A percentile compares a stretch with the other conserved stretches of the same genome.
Evolutionary conservation across 257 asterid species (phyloP).

Genomic region (Linaria vulgaris): DNA sequence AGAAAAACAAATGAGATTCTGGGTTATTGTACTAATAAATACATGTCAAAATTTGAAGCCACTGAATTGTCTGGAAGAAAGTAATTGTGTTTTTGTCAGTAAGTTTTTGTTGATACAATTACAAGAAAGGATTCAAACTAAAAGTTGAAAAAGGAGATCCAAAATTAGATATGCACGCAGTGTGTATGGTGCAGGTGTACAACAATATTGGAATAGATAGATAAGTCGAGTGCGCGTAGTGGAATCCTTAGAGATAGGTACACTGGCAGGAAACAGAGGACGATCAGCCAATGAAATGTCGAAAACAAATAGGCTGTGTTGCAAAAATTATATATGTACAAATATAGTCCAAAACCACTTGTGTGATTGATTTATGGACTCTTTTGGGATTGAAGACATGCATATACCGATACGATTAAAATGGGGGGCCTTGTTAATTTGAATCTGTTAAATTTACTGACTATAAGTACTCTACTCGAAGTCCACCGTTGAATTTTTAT

Average conservation of each 20-base stretch:
- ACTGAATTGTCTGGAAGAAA: no score
- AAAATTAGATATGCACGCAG: slow-evolving; percentile 7
- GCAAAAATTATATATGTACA: slow-evolving; percentile 16
- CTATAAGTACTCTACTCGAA: background rate
- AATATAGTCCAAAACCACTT: slow-evolving; percentile 23
- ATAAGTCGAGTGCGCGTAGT: background rate
- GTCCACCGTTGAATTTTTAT: slow-evolving; percentile 4
- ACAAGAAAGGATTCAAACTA: slow-evolving; percentile 8
- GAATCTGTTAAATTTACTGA: background rate
- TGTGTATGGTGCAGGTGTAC: background rate
- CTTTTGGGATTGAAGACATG: background rate
- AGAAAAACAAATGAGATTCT: no score
- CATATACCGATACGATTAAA: slow-evolving; percentile 4
- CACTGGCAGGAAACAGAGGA: slow-evolving; percentile 24
- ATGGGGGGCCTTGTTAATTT: slow-evolving; percentile 15
- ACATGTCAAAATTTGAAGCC: no score
- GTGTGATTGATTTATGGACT: background rate
- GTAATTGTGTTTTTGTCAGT: background rate
- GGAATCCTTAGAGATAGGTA: slow-evolving; percentile 25
- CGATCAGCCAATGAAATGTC: slow-evolving; percentile 31
- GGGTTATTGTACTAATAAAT: no score
- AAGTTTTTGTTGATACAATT: slow-evolving; percentile 1
- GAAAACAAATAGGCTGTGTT: slow-evolving; percentile 24
- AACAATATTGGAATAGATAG: background rate
- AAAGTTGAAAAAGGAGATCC: slow-evolving; percentile 2